Evolutionary conservation across 2,329 filamentous ascomycete species (phyloP).

Genomic region (Penicillium occitanis): DNA sequence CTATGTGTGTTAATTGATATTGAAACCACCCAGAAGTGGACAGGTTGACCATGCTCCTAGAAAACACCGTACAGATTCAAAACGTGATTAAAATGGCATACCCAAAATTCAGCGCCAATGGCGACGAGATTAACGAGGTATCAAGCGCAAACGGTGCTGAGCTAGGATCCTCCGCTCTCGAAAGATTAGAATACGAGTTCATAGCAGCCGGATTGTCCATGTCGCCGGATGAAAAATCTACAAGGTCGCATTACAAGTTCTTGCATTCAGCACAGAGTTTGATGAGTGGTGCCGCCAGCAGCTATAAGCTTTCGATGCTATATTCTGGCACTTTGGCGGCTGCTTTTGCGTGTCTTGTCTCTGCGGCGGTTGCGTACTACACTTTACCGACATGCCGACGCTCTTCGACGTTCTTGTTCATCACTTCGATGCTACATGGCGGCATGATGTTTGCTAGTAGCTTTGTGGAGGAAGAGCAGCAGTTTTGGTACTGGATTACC

Average conservation of each 20-base stretch:
- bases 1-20: not conserved
- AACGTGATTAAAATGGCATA: slow-evolving; percentile 75
- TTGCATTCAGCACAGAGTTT: slow-evolving; percentile 70
- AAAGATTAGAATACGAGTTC: slow-evolving; percentile 71
- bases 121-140: slow-evolving; percentile 22
- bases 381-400: slow-evolving; percentile 26
- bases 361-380: slow-evolving; percentile 33
- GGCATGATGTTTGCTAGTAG: slow-evolving; percentile 97
- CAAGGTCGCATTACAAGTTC: slow-evolving; percentile 53
- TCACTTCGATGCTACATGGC: slow-evolving; percentile 65
- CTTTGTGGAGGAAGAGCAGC: slow-evolving; percentile 96
- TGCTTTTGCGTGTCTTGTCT: slow-evolving; percentile 44
- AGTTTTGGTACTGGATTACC: slow-evolving; percentile 95
- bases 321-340: slow-evolving; percentile 39
- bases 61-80: slow-evolving; percentile 79
- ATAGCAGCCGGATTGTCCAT: slow-evolving; percentile 32
- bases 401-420: slow-evolving; percentile 42
- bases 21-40: slow-evolving; percentile 46
- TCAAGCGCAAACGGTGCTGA: not conserved
- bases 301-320: slow-evolving; percentile 70
- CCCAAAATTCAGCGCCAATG: slow-evolving; percentile 53
- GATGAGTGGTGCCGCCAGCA: slow-evolving; percentile 88
- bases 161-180: slow-evolving; percentile 39
- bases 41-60: slow-evolving; percentile 66
- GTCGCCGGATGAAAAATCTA: slow-evolving; percentile 25